These are phyloP conservation scores for Meripilus lineatus DNA, from an alignment of 1,284 basidiomycete genomes.

Conservation along the genomic window DNA sequence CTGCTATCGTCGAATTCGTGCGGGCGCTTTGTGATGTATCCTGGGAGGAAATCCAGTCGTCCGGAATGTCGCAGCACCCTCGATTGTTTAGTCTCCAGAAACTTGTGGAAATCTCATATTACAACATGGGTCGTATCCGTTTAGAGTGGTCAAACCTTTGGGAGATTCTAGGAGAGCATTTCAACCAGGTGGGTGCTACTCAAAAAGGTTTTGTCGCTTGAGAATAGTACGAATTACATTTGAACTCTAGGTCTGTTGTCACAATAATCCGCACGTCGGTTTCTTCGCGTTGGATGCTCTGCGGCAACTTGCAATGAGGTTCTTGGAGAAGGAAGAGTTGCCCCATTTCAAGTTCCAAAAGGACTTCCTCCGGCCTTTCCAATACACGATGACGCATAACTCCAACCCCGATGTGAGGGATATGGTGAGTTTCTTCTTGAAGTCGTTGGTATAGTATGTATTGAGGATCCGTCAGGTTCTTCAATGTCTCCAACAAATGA, in stretches of 20 bases:
- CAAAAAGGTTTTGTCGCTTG: too few relatives aligned
- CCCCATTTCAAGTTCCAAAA: conserved; percentile 99
- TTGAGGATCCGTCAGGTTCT: conserved; percentile 57
- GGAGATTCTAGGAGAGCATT: conserved; percentile 98
- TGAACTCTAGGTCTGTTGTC: conserved; percentile 84
- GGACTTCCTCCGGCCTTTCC: conserved; percentile 97
- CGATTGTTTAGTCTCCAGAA: conserved; percentile 98
- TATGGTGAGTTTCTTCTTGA: conserved; percentile 59
- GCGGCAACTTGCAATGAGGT: conserved; percentile 97
- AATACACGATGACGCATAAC: conserved; percentile 97
- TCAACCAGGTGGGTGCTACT: conserved; percentile 78
- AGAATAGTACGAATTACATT: too few relatives aligned
- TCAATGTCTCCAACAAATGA: conserved; percentile 99
- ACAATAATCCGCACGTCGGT: conserved; percentile 94
- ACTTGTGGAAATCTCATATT: conserved; percentile 98
- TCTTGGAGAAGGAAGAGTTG: conserved; percentile 97
- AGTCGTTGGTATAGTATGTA: conserved; percentile 2
- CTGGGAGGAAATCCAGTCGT: conserved; percentile 99
- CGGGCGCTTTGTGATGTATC: conserved; percentile 95
- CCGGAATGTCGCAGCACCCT: conserved; percentile 89
- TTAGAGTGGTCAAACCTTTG: conserved; percentile 98
- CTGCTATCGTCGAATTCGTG: conserved; percentile 98
- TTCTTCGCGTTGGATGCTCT: conserved; percentile 97
- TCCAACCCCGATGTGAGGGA: conserved; percentile 93
- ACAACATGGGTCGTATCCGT: conserved; percentile 99